Percentiles rank a stretch among this genome's conserved stretches.
Evolutionary conservation across 2,329 filamentous ascomycete species (phyloP).

Genomic region (Trichoderma guizhouense): DNA sequence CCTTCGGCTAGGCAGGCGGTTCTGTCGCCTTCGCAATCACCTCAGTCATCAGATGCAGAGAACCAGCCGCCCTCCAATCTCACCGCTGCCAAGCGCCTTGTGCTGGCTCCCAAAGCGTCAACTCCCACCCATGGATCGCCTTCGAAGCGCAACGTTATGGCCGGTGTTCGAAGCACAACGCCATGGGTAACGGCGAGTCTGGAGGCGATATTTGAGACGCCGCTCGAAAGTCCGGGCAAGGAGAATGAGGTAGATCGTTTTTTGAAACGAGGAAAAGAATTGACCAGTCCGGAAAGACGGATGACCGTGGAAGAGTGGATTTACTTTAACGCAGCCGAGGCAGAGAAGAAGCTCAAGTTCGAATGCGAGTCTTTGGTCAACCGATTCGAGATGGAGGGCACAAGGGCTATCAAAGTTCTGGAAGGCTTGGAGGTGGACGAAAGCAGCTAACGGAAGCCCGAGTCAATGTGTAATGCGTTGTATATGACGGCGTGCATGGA

Average conservation of each 20-base stretch:
- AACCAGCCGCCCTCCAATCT: constrained; percentile 71
- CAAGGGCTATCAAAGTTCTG: constrained; percentile 70
- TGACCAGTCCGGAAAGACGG: constrained; percentile 73
- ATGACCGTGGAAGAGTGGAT: constrained; percentile 98
- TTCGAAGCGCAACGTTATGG: constrained; percentile 57
- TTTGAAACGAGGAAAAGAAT: constrained; percentile 53
- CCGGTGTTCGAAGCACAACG: constrained; percentile 52
- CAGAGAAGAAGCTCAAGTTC: constrained; percentile 72
- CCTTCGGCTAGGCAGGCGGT: constrained; percentile 52
- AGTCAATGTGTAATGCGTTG: constrained; percentile 9
- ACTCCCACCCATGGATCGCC: constrained; percentile 56
- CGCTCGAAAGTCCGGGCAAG: constrained; percentile 43
- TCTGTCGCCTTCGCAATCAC: constrained; percentile 62
- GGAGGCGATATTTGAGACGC: constrained; percentile 62
- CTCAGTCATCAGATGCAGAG: constrained; percentile 76
- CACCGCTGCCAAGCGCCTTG: constrained; percentile 47
- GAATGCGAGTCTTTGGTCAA: constrained; percentile 83
- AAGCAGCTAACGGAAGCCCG: constrained; percentile 10
- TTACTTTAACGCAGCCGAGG: constrained; percentile 71
- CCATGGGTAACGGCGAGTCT: constrained; percentile 75
- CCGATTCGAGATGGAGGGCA: constrained; percentile 79
- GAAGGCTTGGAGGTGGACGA: constrained; percentile 65
- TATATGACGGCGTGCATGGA: constrained; percentile 4
- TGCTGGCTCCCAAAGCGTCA: constrained; percentile 43
- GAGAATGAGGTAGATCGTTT: constrained; percentile 51